Evolutionary conservation across 805 yeast species (phyloP), one percentile per base, ranked within the genome.

Genomic region (Sungouiozyma ichnusensis): DNA sequence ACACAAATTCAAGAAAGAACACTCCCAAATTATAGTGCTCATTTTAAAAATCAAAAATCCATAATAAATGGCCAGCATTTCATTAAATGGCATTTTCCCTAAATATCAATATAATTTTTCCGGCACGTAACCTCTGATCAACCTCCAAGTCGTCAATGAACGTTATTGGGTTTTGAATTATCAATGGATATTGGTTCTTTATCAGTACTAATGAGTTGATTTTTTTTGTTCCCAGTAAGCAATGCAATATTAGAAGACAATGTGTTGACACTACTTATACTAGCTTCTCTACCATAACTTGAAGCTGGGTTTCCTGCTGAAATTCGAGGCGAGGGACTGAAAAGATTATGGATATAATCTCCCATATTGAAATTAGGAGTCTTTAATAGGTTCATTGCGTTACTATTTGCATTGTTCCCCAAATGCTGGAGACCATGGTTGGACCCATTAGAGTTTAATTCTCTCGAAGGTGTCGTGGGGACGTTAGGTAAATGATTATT

Each of bases 331-430:
- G 64, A 60, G 11, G 65, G 65, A 39, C 63, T 57, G 49, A 61
- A 61, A 11, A 61, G 47, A 34, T 53, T 59, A 43, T 61, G 63
- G n/a, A 61, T 60, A 47, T 61, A 61, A 39, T 61, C 64, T 4
- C 64, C 64, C 63, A 61, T 60, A 47, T 57, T 58, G 39, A 61
- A 61, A 38, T 58, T 60, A 5, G 62, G 62, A 14, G 62, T 58
- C 43, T 52, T 55, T 17, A 57, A 41, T 9, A 58, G 40, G 33
- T 47, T 44, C 14, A 34, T 16, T 16, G 20, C 14, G 11, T 39
- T 17, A 20, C 16, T 34, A 18, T 17, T 20, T 11, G 15, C 24
- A 33, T 37, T 41, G 16, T 15, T 41, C 13, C 14, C 20, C 17
- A 13, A 27, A 20, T 37, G 13, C 24, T 16, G 18, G 7, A 16